Percentiles rank a stretch among this genome's conserved stretches.
These are phyloP conservation scores for Quercus gilva DNA, from an alignment of 306 rosid species.

Conservation along the genomic window DNA sequence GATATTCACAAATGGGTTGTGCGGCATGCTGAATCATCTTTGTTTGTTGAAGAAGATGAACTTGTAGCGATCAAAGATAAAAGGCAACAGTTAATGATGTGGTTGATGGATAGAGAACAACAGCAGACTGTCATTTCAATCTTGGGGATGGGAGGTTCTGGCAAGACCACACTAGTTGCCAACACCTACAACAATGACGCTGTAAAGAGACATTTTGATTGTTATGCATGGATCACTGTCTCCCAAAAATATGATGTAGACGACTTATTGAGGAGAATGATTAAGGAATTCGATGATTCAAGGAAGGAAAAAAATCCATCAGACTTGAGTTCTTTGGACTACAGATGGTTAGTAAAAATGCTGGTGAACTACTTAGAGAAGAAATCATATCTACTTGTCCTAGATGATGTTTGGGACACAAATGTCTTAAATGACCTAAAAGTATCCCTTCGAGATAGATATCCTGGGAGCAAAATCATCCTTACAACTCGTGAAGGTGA, in stretches of 20 bases:
- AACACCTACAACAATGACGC: neutral
- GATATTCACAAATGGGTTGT: too few species aligned
- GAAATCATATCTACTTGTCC: neutral
- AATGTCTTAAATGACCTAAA: too few species aligned
- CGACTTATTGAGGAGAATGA: neutral
- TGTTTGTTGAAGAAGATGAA: too few species aligned
- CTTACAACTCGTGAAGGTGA: neutral
- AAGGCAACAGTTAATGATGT: neutral
- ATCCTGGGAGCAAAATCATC: neutral
- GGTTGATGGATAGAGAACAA: neutral
- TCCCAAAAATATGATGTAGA: neutral
- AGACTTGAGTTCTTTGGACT: neutral
- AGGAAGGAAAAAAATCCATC: neutral
- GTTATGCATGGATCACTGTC: neutral
- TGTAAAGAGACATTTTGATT: neutral
- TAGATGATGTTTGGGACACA: neutral
- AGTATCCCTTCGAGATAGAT: too few species aligned
- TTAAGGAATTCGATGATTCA: neutral
- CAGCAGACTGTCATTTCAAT: neutral
- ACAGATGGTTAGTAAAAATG: neutral
- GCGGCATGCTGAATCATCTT: too few species aligned
- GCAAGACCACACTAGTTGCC: slow-evolving; percentile 14
- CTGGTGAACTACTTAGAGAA: neutral
- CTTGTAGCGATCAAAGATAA: too few species aligned
- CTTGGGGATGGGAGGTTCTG: slow-evolving; percentile 10